Percentiles rank a stretch among this genome's conserved stretches.
Conservation (phyloP, 2,329 filamentous ascomycete genomes). For the Fusarium sp. region DNA sequence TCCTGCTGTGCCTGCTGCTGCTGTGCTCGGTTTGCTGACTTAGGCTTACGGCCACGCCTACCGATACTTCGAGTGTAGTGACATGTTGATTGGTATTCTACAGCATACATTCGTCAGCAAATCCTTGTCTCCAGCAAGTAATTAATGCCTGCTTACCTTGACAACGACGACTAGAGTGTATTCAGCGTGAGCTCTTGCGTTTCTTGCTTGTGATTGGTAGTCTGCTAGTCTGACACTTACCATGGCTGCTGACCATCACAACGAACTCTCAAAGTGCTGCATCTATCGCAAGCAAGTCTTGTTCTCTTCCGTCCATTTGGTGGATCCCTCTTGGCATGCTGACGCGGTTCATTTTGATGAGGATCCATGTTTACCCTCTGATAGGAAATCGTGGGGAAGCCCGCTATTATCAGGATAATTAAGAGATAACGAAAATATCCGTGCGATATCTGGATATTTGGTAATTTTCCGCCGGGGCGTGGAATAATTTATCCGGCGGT, state of each 20-base stretch:
- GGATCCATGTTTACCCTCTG: not conserved
- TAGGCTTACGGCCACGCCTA: not conserved
- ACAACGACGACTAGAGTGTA: not conserved
- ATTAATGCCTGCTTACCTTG: not conserved
- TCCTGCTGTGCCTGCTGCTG: not conserved
- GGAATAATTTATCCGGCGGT: not conserved
- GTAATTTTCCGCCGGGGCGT: not conserved
- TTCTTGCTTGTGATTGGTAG: too few relatives aligned
- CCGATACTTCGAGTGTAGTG: not conserved
- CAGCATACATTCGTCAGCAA: fast-evolving
- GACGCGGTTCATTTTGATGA: not conserved
- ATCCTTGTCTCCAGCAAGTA: too few relatives aligned
- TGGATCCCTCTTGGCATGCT: not conserved
- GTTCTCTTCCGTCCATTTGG: not conserved
- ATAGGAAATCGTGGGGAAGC: not conserved
- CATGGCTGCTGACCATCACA: not conserved
- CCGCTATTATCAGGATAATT: not conserved
- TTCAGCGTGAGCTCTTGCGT: fast-evolving
- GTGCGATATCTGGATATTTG: not conserved
- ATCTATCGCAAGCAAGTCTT: not conserved
- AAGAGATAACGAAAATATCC: not conserved
- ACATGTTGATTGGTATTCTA: not conserved
- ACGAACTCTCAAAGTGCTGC: not conserved
- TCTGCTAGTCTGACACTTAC: not conserved
- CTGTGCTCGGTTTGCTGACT: not conserved